These are phyloP conservation scores for Linaria vulgaris DNA, from an alignment of 257 asterid species.

Conservation along the genomic window DNA sequence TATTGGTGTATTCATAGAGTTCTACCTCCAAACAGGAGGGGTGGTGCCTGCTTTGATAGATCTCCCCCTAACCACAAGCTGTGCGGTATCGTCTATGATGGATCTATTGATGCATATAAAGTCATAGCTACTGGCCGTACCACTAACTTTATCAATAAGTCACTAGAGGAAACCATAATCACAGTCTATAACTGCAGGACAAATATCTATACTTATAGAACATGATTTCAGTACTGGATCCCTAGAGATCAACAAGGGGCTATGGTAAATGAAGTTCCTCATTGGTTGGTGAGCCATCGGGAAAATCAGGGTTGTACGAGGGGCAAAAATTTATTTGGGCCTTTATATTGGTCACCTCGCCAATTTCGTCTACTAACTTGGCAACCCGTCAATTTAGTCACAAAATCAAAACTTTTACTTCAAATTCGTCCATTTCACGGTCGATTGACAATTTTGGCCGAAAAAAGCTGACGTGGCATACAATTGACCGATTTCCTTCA, in stretches of 20 bases:
- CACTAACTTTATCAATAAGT: background rate
- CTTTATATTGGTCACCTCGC: too few relatives aligned
- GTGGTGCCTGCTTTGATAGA: too few relatives aligned
- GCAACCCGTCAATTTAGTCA: too few relatives aligned
- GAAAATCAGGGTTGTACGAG: background rate
- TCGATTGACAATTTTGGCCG: too few relatives aligned
- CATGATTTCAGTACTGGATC: background rate
- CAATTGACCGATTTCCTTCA: too few relatives aligned
- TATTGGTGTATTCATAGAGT: background rate
- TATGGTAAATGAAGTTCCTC: constrained; percentile 10
- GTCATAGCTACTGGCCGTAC: background rate
- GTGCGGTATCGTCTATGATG: constrained; percentile 10
- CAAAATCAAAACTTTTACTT: too few relatives aligned
- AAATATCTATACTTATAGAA: background rate
- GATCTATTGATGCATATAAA: background rate
- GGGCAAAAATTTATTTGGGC: too few relatives aligned
- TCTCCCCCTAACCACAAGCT: background rate
- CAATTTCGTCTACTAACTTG: too few relatives aligned
- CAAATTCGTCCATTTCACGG: too few relatives aligned
- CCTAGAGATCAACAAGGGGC: constrained; percentile 6
- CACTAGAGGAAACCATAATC: constrained; percentile 1
- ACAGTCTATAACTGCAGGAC: constrained; percentile 14
- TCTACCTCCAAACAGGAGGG: background rate
- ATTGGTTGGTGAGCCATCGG: background rate
- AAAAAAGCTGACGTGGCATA: too few relatives aligned